These are phyloP conservation scores for Amyloporia xantha DNA, from an alignment of 768 basidiomycete species.

Conservation along the genomic window DNA sequence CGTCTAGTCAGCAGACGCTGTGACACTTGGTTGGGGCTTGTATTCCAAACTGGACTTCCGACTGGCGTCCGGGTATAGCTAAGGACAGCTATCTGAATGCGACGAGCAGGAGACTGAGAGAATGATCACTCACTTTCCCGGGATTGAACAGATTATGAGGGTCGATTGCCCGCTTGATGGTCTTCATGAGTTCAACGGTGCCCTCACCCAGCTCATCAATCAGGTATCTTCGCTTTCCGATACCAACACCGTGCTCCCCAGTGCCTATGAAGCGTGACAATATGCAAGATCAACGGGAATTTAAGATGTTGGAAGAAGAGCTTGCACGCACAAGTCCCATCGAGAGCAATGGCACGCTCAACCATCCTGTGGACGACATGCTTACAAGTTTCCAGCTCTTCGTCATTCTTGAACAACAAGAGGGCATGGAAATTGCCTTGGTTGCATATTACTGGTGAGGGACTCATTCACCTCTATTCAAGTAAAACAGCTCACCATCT, in stretches of 20 bases:
- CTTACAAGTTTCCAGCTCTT: conserved; percentile 47
- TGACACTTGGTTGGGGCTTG: neutral
- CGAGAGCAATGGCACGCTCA: conserved; percentile 62
- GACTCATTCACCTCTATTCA: no score
- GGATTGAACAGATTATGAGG: conserved; percentile 82
- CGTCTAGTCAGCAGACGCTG: neutral
- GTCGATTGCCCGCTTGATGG: conserved; percentile 75
- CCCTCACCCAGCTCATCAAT: conserved; percentile 74
- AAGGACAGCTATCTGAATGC: neutral
- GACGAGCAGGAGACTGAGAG: no score
- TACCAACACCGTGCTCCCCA: conserved; percentile 83
- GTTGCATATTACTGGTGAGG: neutral
- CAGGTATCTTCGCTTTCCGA: conserved; percentile 83
- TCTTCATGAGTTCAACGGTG: conserved; percentile 81
- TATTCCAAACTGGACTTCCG: neutral
- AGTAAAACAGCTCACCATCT: conserved; percentile 41
- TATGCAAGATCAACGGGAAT: neutral
- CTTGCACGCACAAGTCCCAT: conserved; percentile 66
- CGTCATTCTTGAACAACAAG: conserved; percentile 51
- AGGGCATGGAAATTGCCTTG: conserved; percentile 49
- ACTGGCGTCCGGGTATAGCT: conserved; percentile 3
- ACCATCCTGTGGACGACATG: conserved; percentile 66
- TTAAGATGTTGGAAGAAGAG: neutral
- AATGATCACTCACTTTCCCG: conserved; percentile 45
- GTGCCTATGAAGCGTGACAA: conserved; percentile 40